Percentiles rank a stretch among this genome's conserved stretches.
These are phyloP conservation scores for Aaosphaeria arxii DNA, from an alignment of 2,329 filamentous ascomycete genomes.

Conservation along the genomic window DNA sequence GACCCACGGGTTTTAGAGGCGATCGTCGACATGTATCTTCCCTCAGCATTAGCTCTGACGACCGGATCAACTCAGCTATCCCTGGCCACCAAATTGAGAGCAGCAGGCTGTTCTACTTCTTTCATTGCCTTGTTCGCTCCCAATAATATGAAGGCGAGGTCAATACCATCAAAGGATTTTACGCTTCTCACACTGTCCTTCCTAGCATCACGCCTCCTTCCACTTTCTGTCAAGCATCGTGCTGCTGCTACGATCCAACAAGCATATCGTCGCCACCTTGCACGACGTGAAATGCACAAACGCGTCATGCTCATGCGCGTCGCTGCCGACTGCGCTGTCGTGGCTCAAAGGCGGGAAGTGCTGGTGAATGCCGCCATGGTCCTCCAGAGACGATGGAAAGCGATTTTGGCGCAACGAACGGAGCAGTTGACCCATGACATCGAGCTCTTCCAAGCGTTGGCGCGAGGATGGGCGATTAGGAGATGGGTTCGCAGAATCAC, in stretches of 20 bases:
- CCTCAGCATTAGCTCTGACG: conserved; percentile 10
- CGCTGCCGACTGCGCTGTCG: conserved; percentile 46
- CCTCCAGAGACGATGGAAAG: conserved; percentile 45
- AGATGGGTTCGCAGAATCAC: conserved; percentile 16
- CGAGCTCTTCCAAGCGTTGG: conserved; percentile 41
- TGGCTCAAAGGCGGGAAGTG: conserved; percentile 44
- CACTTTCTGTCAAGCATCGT: conserved; percentile 46
- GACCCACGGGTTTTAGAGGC: conserved; percentile 53
- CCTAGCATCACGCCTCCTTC: conserved; percentile 57
- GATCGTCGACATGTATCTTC: conserved; percentile 57
- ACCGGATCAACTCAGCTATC: conserved; percentile 5
- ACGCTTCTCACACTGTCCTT: conserved; percentile 58
- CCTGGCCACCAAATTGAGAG: conserved; percentile 37
- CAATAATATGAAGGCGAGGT: conserved; percentile 16
- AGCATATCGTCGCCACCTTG: conserved; percentile 44
- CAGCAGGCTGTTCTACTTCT: conserved; percentile 40
- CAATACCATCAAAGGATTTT: conserved; percentile 54
- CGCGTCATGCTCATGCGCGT: conserved; percentile 41
- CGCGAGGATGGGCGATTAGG: conserved; percentile 28
- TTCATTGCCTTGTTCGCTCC: conserved; percentile 46
- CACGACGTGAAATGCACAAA: conserved; percentile 24
- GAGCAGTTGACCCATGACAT: conserved; percentile 37
- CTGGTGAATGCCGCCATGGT: conserved; percentile 41
- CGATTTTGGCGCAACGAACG: conserved; percentile 34
- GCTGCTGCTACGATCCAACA: conserved; percentile 54